These are phyloP conservation scores for Aspergillus thermomutatus DNA, from an alignment of 2,329 filamentous ascomycete species.

Conservation along the genomic window DNA sequence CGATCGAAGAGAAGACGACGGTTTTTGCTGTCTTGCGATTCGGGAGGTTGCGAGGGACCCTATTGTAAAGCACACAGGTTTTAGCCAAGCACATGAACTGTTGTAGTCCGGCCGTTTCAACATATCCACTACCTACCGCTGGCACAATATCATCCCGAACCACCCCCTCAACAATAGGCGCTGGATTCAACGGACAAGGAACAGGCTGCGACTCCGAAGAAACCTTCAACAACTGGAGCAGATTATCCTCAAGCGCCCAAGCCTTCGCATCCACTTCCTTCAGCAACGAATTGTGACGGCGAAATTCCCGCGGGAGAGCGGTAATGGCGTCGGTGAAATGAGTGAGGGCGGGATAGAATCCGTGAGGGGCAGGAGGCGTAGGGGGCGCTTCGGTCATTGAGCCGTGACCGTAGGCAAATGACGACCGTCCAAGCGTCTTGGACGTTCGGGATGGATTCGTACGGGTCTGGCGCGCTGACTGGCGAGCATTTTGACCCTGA, in stretches of 20 bases:
- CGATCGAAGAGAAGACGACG: conserved; percentile 71
- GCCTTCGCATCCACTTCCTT: conserved; percentile 99
- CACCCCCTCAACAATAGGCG: conserved; percentile 34
- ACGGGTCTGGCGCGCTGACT: conserved; percentile 45
- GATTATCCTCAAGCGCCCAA: conserved; percentile 77
- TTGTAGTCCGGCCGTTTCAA: neutral
- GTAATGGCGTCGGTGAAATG: conserved; percentile 89
- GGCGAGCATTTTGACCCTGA: conserved; percentile 30
- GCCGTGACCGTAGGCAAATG: conserved; percentile 37
- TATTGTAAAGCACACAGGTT: conserved; percentile 8
- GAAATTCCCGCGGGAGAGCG: conserved; percentile 89
- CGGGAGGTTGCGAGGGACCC: conserved; percentile 27
- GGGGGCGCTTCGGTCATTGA: conserved; percentile 26
- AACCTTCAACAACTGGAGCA: conserved; percentile 66
- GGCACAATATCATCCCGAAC: conserved; percentile 33
- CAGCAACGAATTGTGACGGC: conserved; percentile 89
- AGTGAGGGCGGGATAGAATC: conserved; percentile 64
- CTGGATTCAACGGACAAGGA: conserved; percentile 31
- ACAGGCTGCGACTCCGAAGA: conserved; percentile 34
- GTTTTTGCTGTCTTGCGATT: conserved; percentile 35
- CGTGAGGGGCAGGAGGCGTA: conserved; percentile 36
- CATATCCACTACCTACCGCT: conserved; percentile 21
- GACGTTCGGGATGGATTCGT: conserved; percentile 50
- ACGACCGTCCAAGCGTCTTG: conserved; percentile 41
- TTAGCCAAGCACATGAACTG: neutral